Base-by-base conservation (phyloP, 2,329 filamentous ascomycete genomes). In the Harringtonia aguacate region DNA sequence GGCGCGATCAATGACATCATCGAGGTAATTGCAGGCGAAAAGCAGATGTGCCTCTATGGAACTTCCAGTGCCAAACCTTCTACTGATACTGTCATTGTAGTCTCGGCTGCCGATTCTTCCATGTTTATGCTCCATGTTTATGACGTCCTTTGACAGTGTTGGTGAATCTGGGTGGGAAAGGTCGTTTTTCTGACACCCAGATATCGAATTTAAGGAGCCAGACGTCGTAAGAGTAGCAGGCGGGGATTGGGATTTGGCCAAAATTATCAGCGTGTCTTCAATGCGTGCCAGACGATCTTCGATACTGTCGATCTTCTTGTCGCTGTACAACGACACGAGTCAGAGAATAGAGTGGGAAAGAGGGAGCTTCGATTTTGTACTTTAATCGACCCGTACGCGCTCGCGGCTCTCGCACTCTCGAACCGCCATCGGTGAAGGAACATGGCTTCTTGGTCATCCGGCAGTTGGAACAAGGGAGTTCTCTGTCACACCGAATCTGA, bases 401-500 rank as follows among this genome's bases (percentile, higher is more conserved):
- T 12, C 35, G 35, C 10, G 27, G 29, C 24, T 43, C 18, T 12
- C 41, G 41, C 2, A 21, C 9, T 15, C 28, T 15, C 20, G 29
- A 13, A 15, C 14, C 15, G 8, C 15, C 20, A 13, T 44, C 36
- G 8, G 41, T 44, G 17, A 39, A 44, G 1, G 41, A 21, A 20
- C 41, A 44, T 13, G 2, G n/a, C 27, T 40, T 44, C 22, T 22
- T 22, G 21, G 43, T 37, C 21, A 45, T 12, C 18, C 33, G 38
- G 22, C 43, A 45, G 12, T 40, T 35, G 33, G 31, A 45, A 13
- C 43, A 45, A 4, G 43, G 43, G 14, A 45, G 21, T n/a, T 36
- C 31, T 24, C 43, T 36, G 14, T 45, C 43, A 15, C 43, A 45
- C 3, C 43, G 43, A 21, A 45, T 41, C 43, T 45, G 30, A 1